Evolutionary conservation across 2,329 filamentous ascomycete species (phyloP).

Genomic region (Leptoxyphium fumago): DNA sequence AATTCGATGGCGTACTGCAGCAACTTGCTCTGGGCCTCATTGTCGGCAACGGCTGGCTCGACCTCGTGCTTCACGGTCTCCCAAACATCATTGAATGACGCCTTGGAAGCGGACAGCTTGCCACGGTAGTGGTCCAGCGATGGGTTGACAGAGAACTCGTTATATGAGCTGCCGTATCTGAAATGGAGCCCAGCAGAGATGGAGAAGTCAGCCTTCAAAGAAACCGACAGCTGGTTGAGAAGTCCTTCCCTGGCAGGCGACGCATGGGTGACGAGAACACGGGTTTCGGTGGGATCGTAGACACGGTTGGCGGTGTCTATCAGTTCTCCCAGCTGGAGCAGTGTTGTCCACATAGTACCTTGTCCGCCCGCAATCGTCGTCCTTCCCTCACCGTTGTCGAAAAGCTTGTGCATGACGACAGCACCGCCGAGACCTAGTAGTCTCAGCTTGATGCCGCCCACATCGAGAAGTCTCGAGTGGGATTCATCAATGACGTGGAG

Average conservation of each 20-base stretch:
- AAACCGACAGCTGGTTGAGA: slow-evolving; percentile 92
- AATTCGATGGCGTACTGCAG: slow-evolving; percentile 82
- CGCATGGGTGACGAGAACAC: slow-evolving; percentile 90
- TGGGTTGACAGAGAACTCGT: slow-evolving; percentile 98
- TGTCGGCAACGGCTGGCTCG: slow-evolving; percentile 82
- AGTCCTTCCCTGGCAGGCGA: slow-evolving; percentile 93
- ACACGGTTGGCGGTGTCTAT: slow-evolving; percentile 96
- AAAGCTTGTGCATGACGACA: slow-evolving; percentile 99
- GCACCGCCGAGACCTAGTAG: slow-evolving; percentile 86
- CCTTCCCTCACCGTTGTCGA: slow-evolving; percentile 93
- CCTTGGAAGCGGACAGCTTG: slow-evolving; percentile 93
- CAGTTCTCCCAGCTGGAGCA: slow-evolving; percentile 94
- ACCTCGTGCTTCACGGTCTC: slow-evolving; percentile 96
- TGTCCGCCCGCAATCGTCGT: slow-evolving; percentile 97
- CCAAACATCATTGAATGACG: slow-evolving; percentile 98
- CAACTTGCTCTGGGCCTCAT: slow-evolving; percentile 84
- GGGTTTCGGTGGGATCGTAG: slow-evolving; percentile 94
- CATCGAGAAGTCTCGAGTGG: slow-evolving; percentile 83
- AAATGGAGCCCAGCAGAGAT: slow-evolving; percentile 96
- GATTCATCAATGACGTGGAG: slow-evolving; percentile 98
- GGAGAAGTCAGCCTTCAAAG: slow-evolving; percentile 94
- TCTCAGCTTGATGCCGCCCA: slow-evolving; percentile 90
- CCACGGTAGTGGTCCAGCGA: slow-evolving; percentile 96
- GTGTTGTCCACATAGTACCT: slow-evolving; percentile 98
- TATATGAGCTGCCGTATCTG: slow-evolving; percentile 97